Evolutionary conservation across 2,329 filamentous ascomycete species (phyloP).

Genomic region (Alternaria ventricosa): DNA sequence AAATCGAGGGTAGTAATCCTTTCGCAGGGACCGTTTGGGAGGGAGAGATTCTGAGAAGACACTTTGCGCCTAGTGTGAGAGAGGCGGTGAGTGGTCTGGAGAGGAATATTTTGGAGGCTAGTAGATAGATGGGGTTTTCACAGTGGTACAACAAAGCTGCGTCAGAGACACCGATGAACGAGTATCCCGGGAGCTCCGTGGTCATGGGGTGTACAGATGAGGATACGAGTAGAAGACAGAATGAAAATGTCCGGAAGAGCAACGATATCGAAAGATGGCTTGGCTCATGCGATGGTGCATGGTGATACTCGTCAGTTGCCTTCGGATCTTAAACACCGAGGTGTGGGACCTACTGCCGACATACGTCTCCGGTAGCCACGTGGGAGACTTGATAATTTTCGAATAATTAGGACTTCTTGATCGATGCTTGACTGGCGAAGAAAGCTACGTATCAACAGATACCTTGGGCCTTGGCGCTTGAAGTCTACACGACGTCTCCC

Average conservation of each 20-base stretch:
- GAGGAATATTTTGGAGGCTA: conserved; percentile 41
- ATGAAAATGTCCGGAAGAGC: background rate
- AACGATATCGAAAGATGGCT: background rate
- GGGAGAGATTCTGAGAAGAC: conserved; percentile 80
- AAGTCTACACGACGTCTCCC: background rate
- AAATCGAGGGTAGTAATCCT: conserved; percentile 86
- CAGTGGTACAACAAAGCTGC: background rate
- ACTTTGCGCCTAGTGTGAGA: conserved; percentile 86
- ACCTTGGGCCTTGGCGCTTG: background rate
- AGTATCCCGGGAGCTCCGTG: conserved; percentile 12
- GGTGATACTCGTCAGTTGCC: background rate
- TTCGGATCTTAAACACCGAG: background rate
- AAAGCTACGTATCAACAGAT: background rate
- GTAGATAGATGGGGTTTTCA: conserved; percentile 14
- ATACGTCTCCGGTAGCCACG: background rate
- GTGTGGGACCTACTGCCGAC: conserved; percentile 1
- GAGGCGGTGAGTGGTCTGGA: conserved; percentile 64
- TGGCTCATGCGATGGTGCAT: background rate
- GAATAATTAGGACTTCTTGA: background rate
- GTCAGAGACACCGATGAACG: conserved; percentile 18
- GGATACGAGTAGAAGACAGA: background rate
- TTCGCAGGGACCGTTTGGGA: conserved; percentile 94
- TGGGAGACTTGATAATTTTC: background rate
- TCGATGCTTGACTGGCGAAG: background rate
- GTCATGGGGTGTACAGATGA: background rate